Conservation (phyloP, 352 stramenopile species). For the Pythium dissotocum region DNA sequence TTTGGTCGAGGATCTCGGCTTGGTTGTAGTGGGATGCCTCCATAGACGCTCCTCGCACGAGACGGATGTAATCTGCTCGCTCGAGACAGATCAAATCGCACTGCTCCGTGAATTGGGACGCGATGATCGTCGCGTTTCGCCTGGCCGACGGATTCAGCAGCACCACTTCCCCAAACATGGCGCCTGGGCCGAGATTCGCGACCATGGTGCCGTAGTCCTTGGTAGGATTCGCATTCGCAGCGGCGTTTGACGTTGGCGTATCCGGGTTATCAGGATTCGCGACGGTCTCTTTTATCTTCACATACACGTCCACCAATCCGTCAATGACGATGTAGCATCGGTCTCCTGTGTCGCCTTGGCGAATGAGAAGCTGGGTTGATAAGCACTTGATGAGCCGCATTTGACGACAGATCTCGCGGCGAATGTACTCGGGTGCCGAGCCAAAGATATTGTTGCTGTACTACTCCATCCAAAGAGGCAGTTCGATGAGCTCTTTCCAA, state of each 20-base stretch:
- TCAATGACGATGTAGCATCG: slow-evolving; percentile 82
- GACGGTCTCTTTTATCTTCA: slow-evolving; percentile 51
- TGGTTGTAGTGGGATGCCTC: slow-evolving; percentile 81
- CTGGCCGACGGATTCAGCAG: slow-evolving; percentile 63
- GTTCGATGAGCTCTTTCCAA: background rate
- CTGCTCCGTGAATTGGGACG: slow-evolving; percentile 61
- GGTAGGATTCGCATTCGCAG: background rate
- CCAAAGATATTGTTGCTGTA: slow-evolving; percentile 86
- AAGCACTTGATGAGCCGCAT: slow-evolving; percentile 69
- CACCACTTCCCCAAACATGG: slow-evolving; percentile 80
- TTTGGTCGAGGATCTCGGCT: slow-evolving; percentile 72
- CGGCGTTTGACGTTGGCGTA: background rate
- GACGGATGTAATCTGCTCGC: slow-evolving; percentile 67
- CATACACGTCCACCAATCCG: slow-evolving; percentile 69
- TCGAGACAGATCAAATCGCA: slow-evolving; percentile 74
- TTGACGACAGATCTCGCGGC: slow-evolving; percentile 74
- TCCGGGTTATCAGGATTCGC: slow-evolving; percentile 1
- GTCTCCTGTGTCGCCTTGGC: slow-evolving; percentile 70
- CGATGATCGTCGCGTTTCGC: slow-evolving; percentile 70
- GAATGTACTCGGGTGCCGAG: slow-evolving; percentile 70
- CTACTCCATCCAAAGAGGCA: slow-evolving; percentile 10
- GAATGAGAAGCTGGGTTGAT: slow-evolving; percentile 58
- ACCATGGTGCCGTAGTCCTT: slow-evolving; percentile 61
- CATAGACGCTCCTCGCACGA: slow-evolving; percentile 76
- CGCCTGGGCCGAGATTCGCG: slow-evolving; percentile 60